Evolutionary conservation across 371 early-diverging fungal genomes (phyloP).

Genomic region (Nematocida sp.): DNA sequence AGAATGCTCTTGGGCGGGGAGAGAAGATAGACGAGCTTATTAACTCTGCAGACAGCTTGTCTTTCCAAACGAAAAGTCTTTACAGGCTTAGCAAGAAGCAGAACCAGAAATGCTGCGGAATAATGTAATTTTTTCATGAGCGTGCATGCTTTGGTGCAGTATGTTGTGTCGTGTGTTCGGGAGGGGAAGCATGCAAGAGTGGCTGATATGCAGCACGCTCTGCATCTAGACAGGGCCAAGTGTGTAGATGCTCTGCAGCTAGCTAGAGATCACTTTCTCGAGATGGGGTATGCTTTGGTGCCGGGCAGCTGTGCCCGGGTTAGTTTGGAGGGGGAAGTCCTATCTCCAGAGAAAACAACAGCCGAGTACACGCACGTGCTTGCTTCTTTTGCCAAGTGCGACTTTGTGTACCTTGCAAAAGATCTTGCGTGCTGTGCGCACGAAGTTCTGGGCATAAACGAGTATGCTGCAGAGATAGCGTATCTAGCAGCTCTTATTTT

Average conservation of each 20-base stretch:
- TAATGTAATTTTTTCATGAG: constrained; percentile 31
- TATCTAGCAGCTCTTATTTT: constrained; percentile 4
- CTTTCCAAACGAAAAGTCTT: constrained; percentile 82
- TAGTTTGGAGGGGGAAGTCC: neutral
- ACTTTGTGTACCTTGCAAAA: constrained; percentile 27
- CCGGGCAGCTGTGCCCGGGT: neutral
- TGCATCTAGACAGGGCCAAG: constrained; percentile 22
- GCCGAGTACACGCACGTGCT: constrained; percentile 14
- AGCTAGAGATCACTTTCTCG: constrained; percentile 1
- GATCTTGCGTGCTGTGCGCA: neutral
- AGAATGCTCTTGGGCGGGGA: constrained; percentile 82
- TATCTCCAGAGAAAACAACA: neutral
- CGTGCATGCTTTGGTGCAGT: neutral
- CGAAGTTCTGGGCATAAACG: neutral
- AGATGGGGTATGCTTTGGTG: constrained; percentile 11
- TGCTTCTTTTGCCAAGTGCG: constrained; percentile 17
- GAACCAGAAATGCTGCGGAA: constrained; percentile 74
- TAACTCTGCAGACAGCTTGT: constrained; percentile 76
- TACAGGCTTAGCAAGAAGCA: constrained; percentile 94
- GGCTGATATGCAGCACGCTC: neutral
- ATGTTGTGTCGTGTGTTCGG: neutral
- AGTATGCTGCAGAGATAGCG: neutral
- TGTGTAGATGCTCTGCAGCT: constrained; percentile 4
- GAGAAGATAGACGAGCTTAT: constrained; percentile 89
- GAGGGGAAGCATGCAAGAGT: constrained; percentile 14